These are phyloP conservation scores for Mycena latifolia DNA, from an alignment of 768 basidiomycete species.

Conservation along the genomic window DNA sequence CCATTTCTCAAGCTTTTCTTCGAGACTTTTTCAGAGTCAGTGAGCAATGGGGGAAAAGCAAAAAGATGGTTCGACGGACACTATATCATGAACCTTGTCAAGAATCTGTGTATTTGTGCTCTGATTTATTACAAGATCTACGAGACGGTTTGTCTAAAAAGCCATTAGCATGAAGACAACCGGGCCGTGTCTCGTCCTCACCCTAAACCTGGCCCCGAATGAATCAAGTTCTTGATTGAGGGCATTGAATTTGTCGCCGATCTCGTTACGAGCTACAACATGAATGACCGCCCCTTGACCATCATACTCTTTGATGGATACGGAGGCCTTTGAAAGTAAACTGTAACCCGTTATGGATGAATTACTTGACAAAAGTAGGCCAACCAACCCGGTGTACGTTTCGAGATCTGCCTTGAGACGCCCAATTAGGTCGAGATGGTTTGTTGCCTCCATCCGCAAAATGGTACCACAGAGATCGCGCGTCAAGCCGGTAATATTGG, in stretches of 20 bases:
- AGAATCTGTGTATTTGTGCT: not conserved
- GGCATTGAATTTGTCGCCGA: not conserved
- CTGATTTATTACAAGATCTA: slow-evolving; percentile 15
- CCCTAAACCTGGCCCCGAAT: slow-evolving; percentile 19
- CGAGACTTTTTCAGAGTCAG: not conserved
- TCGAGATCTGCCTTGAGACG: slow-evolving; percentile 1
- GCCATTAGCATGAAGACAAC: not conserved
- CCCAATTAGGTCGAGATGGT: too few relatives aligned
- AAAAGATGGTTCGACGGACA: not conserved
- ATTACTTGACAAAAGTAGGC: not conserved
- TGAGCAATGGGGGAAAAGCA: not conserved
- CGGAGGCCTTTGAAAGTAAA: not conserved
- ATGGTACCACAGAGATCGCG: too few relatives aligned
- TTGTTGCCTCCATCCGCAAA: too few relatives aligned
- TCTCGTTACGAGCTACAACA: not conserved
- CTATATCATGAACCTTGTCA: slow-evolving; percentile 1
- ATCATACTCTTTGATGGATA: not conserved
- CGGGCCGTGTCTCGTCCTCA: not conserved
- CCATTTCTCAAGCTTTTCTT: too few relatives aligned
- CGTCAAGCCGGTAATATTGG: too few relatives aligned
- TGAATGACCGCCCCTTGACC: not conserved
- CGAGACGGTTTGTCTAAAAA: slow-evolving; percentile 13
- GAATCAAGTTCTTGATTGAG: too few relatives aligned
- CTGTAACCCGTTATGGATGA: too few relatives aligned
- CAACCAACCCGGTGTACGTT: not conserved